phyloP scores from a whole-genome alignment of 2,329 filamentous ascomycete genomes.

The Pseudocercospora crystallina region DNA sequence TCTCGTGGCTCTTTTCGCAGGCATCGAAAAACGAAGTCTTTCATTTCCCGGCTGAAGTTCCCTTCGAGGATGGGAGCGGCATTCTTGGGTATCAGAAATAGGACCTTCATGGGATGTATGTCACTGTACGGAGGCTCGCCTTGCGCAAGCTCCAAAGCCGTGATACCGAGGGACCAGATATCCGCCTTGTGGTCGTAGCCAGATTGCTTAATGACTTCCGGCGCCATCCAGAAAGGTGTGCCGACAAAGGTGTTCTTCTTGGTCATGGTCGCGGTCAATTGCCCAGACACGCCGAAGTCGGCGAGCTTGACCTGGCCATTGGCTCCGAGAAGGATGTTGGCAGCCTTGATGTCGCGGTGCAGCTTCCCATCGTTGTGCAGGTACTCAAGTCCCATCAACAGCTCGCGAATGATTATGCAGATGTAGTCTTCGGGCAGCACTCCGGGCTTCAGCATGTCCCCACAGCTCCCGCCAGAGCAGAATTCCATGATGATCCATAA shows the following conservation, averaged over 20 bases:
- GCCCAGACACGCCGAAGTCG: constrained; percentile 95
- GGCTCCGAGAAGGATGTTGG: constrained; percentile 84
- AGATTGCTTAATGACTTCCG: constrained; percentile 97
- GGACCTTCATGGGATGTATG: constrained; percentile 97
- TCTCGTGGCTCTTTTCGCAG: constrained; percentile 86
- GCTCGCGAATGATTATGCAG: constrained; percentile 86
- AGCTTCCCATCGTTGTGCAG: constrained; percentile 94
- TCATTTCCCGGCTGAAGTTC: constrained; percentile 50
- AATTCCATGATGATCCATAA: constrained; percentile 99
- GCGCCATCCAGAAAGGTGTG: constrained; percentile 99
- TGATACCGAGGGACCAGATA: constrained; percentile 96
- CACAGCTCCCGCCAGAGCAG: constrained; percentile 93
- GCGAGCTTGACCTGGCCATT: constrained; percentile 96
- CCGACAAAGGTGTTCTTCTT: constrained; percentile 99
- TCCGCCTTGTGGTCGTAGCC: constrained; percentile 98
- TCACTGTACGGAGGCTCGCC: constrained; percentile 94
- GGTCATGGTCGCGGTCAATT: constrained; percentile 96
- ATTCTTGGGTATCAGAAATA: constrained; percentile 96
- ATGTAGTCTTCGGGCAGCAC: constrained; percentile 93
- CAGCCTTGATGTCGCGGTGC: constrained; percentile 97
- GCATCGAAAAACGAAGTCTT: constrained; percentile 62
- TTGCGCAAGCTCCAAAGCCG: constrained; percentile 84
- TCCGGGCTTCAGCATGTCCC: constrained; percentile 92
- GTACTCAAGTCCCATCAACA: constrained; percentile 88
- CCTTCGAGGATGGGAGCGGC: constrained; percentile 70